Evolutionary conservation across 1,139 yeast genomes (phyloP).

Genomic region (Candida sp.): DNA sequence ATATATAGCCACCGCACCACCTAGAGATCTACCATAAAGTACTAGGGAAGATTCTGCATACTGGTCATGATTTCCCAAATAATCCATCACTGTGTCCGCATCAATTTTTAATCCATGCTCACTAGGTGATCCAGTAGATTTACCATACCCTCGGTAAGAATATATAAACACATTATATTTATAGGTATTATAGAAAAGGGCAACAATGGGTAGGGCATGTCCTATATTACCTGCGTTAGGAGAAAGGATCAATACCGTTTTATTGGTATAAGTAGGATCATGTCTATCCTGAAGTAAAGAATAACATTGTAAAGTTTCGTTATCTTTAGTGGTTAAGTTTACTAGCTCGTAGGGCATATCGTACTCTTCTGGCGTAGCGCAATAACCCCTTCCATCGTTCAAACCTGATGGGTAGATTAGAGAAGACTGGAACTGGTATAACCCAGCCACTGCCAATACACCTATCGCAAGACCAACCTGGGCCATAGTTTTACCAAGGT

Average conservation of each 20-base stretch:
- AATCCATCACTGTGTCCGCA: slow-evolving; percentile 70
- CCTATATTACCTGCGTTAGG: slow-evolving; percentile 99
- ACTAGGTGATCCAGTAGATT: slow-evolving; percentile 72
- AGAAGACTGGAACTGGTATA: slow-evolving; percentile 64
- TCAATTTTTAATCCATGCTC: slow-evolving; percentile 83
- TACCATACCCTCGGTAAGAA: slow-evolving; percentile 92
- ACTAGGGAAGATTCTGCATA: slow-evolving; percentile 54
- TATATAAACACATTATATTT: slow-evolving; percentile 80
- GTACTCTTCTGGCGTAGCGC: slow-evolving; percentile 75
- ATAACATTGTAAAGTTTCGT: slow-evolving; percentile 43
- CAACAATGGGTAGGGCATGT: slow-evolving; percentile 80
- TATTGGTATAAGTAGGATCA: slow-evolving; percentile 43
- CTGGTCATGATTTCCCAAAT: slow-evolving; percentile 51
- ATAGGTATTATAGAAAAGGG: slow-evolving; percentile 60
- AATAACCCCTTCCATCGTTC: slow-evolving; percentile 71
- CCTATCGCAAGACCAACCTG: slow-evolving; percentile 35
- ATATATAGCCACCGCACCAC: slow-evolving; percentile 93
- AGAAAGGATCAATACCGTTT: slow-evolving; percentile 74
- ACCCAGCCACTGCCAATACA: slow-evolving; percentile 44
- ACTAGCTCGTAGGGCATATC: slow-evolving; percentile 63
- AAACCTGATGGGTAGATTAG: slow-evolving; percentile 81
- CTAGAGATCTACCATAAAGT: slow-evolving; percentile 86
- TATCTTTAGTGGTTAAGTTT: slow-evolving; percentile 64
- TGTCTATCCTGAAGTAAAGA: slow-evolving; percentile 46
- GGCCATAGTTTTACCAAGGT: slow-evolving; percentile 14